Evolutionary conservation across 2,329 filamentous ascomycete species (phyloP), one percentile per base, ranked within the genome.

Genomic region (Ascosphaera aggregata): DNA sequence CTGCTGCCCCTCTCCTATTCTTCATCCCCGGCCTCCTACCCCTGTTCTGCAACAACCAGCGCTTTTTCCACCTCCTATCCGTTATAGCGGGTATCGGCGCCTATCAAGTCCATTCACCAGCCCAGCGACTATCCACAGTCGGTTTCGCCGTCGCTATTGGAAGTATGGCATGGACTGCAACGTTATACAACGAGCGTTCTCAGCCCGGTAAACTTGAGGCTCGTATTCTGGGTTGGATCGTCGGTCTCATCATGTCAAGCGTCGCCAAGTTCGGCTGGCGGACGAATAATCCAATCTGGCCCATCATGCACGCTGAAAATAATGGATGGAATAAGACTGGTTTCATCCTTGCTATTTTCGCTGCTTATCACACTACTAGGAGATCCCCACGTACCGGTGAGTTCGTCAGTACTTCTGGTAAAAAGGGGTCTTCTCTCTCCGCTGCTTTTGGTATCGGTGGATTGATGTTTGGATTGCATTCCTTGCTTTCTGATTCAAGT

Each of bases 241-340:
- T 85, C 41, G 89, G 89, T 20, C 62, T 98, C 40, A 69, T 94
- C 42, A 66, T 82, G 44, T 95, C 86, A 1, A 82, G 76, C 43
- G 69, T 92, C 39, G 73, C 81, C 48, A 98, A 98, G 55, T 95
- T 92, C 53, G 81, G 85, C 0, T 92, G 77, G 66, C 71, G 76
- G 53, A 94, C 86, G 16, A 95, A 93, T 58, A 98, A 98, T 54
- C 89, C 89, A 0, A 73, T 95, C 43, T 98, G 89, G 89, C 85
- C 89, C 0, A 79, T 89, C 44, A 80, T 95, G 71, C 79, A 94
- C 54, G 72, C 74, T 20, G 70, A 67, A 7, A 98, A 93, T 54
- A 89, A 89, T 30, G 89, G 89, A 2, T 85, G 80, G 74, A 98
- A 98, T 57, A 81, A 78, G 44, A 69, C 75, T 16, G 89, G 85